Conservation (phyloP, 2,329 filamentous ascomycete species). For the Penicillium concentricum region DNA sequence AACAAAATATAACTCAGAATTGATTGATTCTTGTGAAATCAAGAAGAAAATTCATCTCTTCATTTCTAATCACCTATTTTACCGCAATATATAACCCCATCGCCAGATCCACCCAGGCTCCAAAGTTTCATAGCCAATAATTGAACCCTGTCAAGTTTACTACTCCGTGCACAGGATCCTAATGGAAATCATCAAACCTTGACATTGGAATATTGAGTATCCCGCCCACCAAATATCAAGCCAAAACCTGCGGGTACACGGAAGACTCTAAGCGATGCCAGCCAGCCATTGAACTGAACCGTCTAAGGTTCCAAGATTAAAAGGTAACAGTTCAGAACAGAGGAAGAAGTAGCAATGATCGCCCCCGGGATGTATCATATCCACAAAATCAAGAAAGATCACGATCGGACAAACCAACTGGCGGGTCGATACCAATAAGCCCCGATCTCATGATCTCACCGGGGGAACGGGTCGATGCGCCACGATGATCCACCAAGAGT, state of each 20-base stretch:
- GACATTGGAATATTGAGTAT: neutral
- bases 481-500: neutral
- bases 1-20: neutral
- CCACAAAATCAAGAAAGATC: too few species aligned
- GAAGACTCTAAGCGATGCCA: too few species aligned
- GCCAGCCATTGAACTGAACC: too few species aligned
- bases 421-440: neutral
- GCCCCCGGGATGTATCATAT: neutral
- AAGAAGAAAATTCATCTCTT: neutral
- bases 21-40: neutral
- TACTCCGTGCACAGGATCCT: neutral
- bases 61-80: neutral
- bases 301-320: too few species aligned
- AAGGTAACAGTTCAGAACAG: too few species aligned
- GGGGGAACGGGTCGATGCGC: neutral
- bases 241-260: neutral
- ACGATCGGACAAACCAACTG: slow-evolving; percentile 13
- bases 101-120: neutral
- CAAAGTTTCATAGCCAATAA: neutral
- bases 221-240: too few species aligned
- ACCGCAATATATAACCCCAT: neutral
- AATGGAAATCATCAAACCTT: neutral
- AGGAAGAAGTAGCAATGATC: too few species aligned
- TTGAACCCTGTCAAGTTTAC: neutral
- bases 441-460: neutral